Conservation (phyloP, 1,284 basidiomycete genomes). For the Sporisorium exsertum region DNA sequence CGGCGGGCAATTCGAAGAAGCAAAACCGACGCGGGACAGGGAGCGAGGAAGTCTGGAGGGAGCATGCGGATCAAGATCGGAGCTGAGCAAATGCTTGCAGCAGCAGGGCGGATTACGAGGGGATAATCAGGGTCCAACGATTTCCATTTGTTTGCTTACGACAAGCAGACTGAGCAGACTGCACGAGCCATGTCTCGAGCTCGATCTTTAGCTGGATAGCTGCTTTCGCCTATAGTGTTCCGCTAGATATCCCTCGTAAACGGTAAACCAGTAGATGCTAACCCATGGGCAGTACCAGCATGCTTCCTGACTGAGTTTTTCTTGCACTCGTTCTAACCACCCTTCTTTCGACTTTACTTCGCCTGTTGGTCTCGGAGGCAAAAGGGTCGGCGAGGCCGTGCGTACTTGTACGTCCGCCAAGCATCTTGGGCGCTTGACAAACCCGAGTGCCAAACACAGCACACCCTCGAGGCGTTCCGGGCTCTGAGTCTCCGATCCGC, state of each 20-base stretch:
- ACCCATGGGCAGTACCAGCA: too few relatives aligned
- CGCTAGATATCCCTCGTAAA: too few relatives aligned
- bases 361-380: background rate
- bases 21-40: background rate
- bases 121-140: slow-evolving; percentile 27
- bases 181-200: background rate
- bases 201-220: background rate
- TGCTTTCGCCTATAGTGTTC: too few relatives aligned
- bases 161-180: too few relatives aligned
- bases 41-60: background rate
- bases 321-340: background rate
- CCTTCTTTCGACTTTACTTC: too few relatives aligned
- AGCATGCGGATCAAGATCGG: slow-evolving; percentile 21
- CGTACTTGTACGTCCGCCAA: background rate
- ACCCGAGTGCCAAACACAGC: background rate
- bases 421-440: background rate
- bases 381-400: background rate
- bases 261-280: too few relatives aligned
- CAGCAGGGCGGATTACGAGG: background rate
- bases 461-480: background rate
- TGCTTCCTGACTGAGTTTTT: slow-evolving; percentile 1
- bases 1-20: background rate
- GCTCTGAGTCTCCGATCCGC: too few relatives aligned
- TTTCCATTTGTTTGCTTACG: too few relatives aligned
- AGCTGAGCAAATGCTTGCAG: slow-evolving; percentile 29